Base-by-base conservation (phyloP, 1,284 basidiomycete genomes). In the Ganoderma meredithae region DNA sequence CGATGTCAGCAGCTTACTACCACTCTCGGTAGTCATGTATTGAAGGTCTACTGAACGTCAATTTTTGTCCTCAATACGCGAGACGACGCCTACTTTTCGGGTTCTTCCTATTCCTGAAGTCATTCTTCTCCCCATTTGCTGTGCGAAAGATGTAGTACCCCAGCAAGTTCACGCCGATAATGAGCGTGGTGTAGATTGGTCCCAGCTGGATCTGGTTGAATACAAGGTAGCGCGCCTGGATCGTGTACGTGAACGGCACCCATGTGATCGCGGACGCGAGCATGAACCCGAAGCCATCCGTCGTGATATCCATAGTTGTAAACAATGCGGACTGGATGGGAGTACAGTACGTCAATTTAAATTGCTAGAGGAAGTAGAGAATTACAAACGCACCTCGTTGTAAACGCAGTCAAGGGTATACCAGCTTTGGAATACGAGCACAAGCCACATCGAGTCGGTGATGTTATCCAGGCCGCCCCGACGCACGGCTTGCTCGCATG, bases 221-320 rank as follows among this genome's bases (percentile, higher is more conserved):
- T 40, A 92, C 97, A 67, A 99, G 90, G 82, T 94, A 99, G 63
- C 96, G 91, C 1, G 96, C 95, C 82, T 98, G 96, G 7, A 98
- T 87, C 27, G 90, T 90, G 81, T 98, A 99, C 13, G 90, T 90
- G 81, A 98, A 98, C 6, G 97, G 97, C 9, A 99, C 93, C 94
- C 95, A 98, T n/a, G 90, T 83, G 27, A 98, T 86, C 58, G 97
- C 97, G 63, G 97, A 89, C 1, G 95, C 83, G 47, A 99, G 90
- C 97, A 99, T 99, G 86, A 97, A 98, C 10, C 97, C 97, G 75
- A 99, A 98, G 5, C 97, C 97, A 76, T 99, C 97, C 40, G 95
- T 95, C 8, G 92, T 97, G 76, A 99, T 97, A 79, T 99, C 97
- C 95, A 98, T 98, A 22, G 94, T 95, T 3, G 94, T 96, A 70